Conservation (phyloP, 2,329 filamentous ascomycete species). For the Claviceps sp. region DNA sequence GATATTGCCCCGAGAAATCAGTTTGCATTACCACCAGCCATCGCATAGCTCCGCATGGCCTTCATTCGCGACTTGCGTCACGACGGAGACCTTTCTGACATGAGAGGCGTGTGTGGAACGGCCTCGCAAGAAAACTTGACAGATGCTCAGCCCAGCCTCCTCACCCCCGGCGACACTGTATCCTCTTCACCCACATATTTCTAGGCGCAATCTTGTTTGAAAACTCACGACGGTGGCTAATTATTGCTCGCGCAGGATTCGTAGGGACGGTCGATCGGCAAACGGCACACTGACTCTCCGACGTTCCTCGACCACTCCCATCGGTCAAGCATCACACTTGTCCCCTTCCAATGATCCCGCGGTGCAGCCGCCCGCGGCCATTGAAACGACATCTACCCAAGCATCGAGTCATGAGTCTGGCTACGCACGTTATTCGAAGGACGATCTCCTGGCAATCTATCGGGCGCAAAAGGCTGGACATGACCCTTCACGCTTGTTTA, state of each 20-base stretch:
- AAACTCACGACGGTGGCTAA: background rate
- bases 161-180: background rate
- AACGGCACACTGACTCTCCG: slow-evolving; percentile 54
- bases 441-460: slow-evolving; percentile 66
- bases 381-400: slow-evolving; percentile 22
- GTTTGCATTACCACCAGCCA: background rate
- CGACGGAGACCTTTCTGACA: background rate
- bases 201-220: background rate
- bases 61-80: background rate
- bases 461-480: slow-evolving; percentile 35
- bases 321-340: slow-evolving; percentile 26
- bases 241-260: slow-evolving; percentile 31
- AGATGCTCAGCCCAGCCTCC: background rate
- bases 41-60: background rate
- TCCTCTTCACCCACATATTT: background rate
- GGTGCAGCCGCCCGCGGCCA: slow-evolving; percentile 23
- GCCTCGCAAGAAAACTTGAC: background rate
- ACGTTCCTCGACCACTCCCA: slow-evolving; percentile 46
- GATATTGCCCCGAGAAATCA: background rate
- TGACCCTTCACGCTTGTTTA: slow-evolving; percentile 51
- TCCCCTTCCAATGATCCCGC: slow-evolving; percentile 23
- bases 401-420: slow-evolving; percentile 20
- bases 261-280: slow-evolving; percentile 41
- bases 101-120: background rate
- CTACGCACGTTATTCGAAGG: slow-evolving; percentile 58